Base-by-base conservation (phyloP, 1,284 basidiomycete genomes). In the Rhodotorula sp. region DNA sequence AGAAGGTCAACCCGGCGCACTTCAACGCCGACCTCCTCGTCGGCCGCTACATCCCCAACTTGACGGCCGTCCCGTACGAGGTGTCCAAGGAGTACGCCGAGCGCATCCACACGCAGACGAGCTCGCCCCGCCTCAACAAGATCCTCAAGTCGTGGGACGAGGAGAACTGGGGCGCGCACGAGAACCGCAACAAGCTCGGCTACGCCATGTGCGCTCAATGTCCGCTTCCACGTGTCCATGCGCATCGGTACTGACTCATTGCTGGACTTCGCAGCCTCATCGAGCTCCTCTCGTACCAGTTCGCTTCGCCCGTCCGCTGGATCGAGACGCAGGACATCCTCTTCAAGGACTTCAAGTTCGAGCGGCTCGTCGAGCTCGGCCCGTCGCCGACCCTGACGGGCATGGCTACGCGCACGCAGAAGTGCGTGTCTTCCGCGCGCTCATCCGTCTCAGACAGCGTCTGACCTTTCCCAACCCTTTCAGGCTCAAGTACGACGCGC, bases 281-380 rank as follows among this genome's bases (percentile, higher is more conserved):
- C 77, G 96, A 98, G 82, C 88, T 98, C 67, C 87, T 99, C 57
- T 93, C 96, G 21, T 98, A 98, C 81, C 96, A 99, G 81, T 95
- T 95, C 78, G 81, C 81, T 25, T 81, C 93, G 4, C 93, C 94
- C 17, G 95, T 99, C 42, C 90, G 94, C 68, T 98, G 96, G 96
- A 99, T 99, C 80, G 92, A 98, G 84, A 99, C 96, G 0, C 96
- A 98, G 81, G 96, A 99, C 79, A 87, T 92, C 59, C 87, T 99
- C 72, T 99, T 99, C 85, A 88, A 85, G 10, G 84, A 89, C n/a
- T 97, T 89, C 85, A 85, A 87, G 72, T 97, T 97, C 79, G 95
- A 98, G 84, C 88, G 96, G 44, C 87, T 98, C 79, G 90, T 99
- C 80, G 96, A 99, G 82, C 86, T 99, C 71, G 96, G 97, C 56